Conservation (phyloP, 139 green algal species). For the Spirogloea muscicola region DNA sequence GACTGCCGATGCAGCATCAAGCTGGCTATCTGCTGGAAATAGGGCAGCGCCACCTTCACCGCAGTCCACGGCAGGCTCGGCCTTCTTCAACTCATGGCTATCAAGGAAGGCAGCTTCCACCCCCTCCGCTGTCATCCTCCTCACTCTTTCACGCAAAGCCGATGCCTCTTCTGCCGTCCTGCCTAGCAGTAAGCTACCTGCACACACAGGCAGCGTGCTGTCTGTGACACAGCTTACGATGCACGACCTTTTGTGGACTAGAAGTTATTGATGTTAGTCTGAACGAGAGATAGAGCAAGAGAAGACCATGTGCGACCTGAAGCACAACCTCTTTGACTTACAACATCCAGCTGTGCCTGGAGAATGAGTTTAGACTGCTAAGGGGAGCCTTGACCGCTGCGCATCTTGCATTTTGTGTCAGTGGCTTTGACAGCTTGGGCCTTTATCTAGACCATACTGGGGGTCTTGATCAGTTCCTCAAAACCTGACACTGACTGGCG, state of each 20-base stretch:
- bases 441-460: too few relatives aligned
- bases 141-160: neutral
- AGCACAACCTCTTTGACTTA: neutral
- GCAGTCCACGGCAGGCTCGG: constrained; percentile 5
- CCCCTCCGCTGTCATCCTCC: neutral
- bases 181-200: constrained; percentile 29
- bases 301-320: neutral
- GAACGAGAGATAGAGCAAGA: neutral
- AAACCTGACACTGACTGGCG: too few relatives aligned
- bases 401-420: too few relatives aligned
- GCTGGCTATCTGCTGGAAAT: constrained; percentile 16
- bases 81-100: neutral
- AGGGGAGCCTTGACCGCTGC: too few relatives aligned
- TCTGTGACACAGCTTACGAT: neutral
- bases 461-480: too few relatives aligned
- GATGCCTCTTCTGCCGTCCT: neutral
- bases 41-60: constrained; percentile 10
- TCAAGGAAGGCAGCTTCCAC: constrained; percentile 7
- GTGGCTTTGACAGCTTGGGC: too few relatives aligned
- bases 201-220: neutral
- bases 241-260: neutral
- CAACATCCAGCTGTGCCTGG: too few relatives aligned
- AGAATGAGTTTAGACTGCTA: too few relatives aligned
- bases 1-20: constrained; percentile 20
- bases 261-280: neutral